phyloP scores from a whole-genome alignment of 2,329 filamentous ascomycete species.

The Calonectria fujianensis region DNA sequence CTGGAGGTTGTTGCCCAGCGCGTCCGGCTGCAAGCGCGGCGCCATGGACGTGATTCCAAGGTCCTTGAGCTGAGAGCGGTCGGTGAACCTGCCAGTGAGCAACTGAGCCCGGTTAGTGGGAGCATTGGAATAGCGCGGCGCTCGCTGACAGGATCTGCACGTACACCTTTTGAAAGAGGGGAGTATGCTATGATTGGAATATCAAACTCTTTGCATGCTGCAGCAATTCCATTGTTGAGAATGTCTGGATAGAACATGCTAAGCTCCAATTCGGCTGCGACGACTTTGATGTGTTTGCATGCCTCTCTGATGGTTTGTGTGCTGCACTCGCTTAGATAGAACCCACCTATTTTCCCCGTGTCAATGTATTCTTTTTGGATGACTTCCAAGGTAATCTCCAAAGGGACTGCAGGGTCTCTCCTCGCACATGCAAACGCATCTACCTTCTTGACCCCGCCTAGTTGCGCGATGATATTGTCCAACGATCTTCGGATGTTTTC shows the following conservation, averaged over 20 bases:
- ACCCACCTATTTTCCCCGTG: constrained; percentile 70
- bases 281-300: constrained; percentile 65
- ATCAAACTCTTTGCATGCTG: constrained; percentile 75
- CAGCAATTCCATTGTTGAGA: constrained; percentile 70
- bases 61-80: constrained; percentile 49
- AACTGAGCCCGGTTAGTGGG: constrained; percentile 51
- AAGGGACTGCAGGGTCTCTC: constrained; percentile 69
- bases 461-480: constrained; percentile 71
- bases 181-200: constrained; percentile 85
- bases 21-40: constrained; percentile 78
- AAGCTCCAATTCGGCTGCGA: constrained; percentile 72
- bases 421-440: constrained; percentile 77
- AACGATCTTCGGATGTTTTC: constrained; percentile 74
- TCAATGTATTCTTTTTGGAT: constrained; percentile 70
- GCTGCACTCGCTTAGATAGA: constrained; percentile 71
- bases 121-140: too few species aligned
- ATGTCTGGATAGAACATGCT: constrained; percentile 70
- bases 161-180: constrained; percentile 76
- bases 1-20: constrained; percentile 78
- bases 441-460: constrained; percentile 74
- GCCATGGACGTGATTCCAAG: constrained; percentile 52
- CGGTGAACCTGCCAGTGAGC: constrained; percentile 55
- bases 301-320: constrained; percentile 70
- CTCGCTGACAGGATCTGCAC: constrained; percentile 41
- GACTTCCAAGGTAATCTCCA: constrained; percentile 65